These are phyloP conservation scores for Starmerella stigmatis DNA, from an alignment of 805 yeast genomes.

Conservation along the genomic window DNA sequence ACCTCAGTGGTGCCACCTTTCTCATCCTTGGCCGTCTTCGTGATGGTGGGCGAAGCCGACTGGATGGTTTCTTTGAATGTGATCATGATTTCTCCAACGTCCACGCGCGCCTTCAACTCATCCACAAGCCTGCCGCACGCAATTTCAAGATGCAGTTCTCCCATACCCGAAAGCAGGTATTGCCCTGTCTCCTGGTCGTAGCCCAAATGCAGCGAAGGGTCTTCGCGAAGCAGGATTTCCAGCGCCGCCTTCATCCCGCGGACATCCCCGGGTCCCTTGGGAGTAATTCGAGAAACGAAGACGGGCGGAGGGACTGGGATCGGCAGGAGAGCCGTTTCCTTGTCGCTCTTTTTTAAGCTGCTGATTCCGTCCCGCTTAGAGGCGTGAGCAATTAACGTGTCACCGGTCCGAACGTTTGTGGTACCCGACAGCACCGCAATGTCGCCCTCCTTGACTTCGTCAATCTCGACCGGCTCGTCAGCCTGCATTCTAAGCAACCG, in stretches of 20 bases:
- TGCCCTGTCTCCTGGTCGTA: constrained; percentile 80
- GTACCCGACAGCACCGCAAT: constrained; percentile 83
- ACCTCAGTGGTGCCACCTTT: constrained; percentile 15
- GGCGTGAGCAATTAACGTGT: constrained; percentile 63
- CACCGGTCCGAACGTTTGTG: constrained; percentile 74
- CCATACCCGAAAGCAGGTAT: constrained; percentile 88
- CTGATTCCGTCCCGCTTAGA: constrained; percentile 42
- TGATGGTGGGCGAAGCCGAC: constrained; percentile 6
- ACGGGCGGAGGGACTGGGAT: constrained; percentile 87
- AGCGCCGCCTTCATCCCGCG: constrained; percentile 64
- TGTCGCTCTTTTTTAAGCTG: constrained; percentile 37
- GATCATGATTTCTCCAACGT: constrained; percentile 74
- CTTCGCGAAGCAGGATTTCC: constrained; percentile 61
- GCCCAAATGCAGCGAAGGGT: constrained; percentile 69
- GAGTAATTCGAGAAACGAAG: constrained; percentile 75
- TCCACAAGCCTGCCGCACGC: constrained; percentile 66
- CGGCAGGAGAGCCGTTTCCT: constrained; percentile 50
- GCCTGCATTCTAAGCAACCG: constrained; percentile 80
- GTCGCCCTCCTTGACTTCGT: constrained; percentile 57
- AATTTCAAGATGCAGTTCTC: constrained; percentile 88
- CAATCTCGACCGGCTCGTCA: constrained; percentile 65
- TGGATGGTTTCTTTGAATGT: constrained; percentile 70
- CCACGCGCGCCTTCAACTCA: constrained; percentile 73
- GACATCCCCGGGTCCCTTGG: constrained; percentile 70
- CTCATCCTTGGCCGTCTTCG: neutral